Percentiles rank a stretch among this genome's conserved stretches.
phyloP scores from a whole-genome alignment of 2,329 filamentous ascomycete species.

The Exophiala phaeomuriformis region DNA sequence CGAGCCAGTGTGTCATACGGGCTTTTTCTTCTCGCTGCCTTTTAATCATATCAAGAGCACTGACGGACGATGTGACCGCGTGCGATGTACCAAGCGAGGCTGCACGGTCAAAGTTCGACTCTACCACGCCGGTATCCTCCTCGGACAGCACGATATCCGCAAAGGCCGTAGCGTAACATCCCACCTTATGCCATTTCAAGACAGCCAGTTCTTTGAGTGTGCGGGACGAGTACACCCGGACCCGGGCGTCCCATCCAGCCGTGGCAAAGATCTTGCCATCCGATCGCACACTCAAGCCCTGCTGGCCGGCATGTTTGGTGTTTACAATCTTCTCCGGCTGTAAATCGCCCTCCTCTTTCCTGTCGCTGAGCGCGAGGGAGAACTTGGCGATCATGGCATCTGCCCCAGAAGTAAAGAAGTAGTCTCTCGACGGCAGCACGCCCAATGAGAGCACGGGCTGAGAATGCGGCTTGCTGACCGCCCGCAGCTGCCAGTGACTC shows the following conservation, averaged over 20 bases:
- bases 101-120: neutral
- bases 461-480: slow-evolving; percentile 60
- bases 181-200: slow-evolving; percentile 86
- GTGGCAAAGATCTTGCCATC: slow-evolving; percentile 82
- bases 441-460: slow-evolving; percentile 76
- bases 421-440: slow-evolving; percentile 43
- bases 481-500: slow-evolving; percentile 49
- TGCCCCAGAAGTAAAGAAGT: slow-evolving; percentile 72
- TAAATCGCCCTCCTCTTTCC: slow-evolving; percentile 21
- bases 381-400: slow-evolving; percentile 75
- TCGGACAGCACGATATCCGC: slow-evolving; percentile 38
- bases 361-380: slow-evolving; percentile 32
- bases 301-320: slow-evolving; percentile 86
- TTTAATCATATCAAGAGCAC: slow-evolving; percentile 47
- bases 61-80: slow-evolving; percentile 8
- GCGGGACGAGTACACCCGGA: slow-evolving; percentile 73
- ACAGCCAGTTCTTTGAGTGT: slow-evolving; percentile 83
- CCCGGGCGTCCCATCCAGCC: slow-evolving; percentile 80
- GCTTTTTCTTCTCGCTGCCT: slow-evolving; percentile 58
- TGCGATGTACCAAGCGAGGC: slow-evolving; percentile 10
- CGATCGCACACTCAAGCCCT: slow-evolving; percentile 66
- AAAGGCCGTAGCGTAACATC: slow-evolving; percentile 76
- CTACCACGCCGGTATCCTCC: neutral
- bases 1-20: slow-evolving; percentile 75
- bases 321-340: slow-evolving; percentile 56